A percentile compares a stretch with the other conserved stretches of the same genome.
phyloP scores from a whole-genome alignment of 768 basidiomycete genomes.

The Pleurotus cornucopiae region DNA sequence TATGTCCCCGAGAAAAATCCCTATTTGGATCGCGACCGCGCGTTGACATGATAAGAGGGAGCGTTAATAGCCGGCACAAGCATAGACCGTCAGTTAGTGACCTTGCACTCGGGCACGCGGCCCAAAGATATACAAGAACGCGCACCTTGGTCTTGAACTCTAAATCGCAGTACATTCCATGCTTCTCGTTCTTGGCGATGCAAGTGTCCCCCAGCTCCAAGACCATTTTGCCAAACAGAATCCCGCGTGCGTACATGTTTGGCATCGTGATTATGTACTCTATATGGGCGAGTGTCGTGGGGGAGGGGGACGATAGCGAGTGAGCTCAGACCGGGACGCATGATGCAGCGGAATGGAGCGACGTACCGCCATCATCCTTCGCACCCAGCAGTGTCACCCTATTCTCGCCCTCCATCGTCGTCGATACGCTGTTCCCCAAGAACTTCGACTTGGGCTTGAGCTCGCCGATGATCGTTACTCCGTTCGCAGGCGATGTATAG shows the following conservation, averaged over 20 bases:
- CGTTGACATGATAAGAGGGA: background rate
- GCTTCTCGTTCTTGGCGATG: slow-evolving; percentile 77
- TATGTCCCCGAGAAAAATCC: slow-evolving; percentile 98
- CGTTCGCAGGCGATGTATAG: slow-evolving; percentile 90
- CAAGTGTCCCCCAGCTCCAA: slow-evolving; percentile 92
- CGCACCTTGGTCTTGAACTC: slow-evolving; percentile 96
- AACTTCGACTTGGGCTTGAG: slow-evolving; percentile 94
- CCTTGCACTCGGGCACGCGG: background rate
- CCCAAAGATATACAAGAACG: slow-evolving; percentile 9
- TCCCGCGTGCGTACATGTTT: slow-evolving; percentile 92
- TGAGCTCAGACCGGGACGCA: background rate
- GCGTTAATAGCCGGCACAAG: no score
- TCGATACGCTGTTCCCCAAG: slow-evolving; percentile 94
- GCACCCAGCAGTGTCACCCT: slow-evolving; percentile 78
- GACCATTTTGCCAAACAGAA: slow-evolving; percentile 91
- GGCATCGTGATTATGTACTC: slow-evolving; percentile 94
- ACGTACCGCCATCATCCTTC: slow-evolving; percentile 81
- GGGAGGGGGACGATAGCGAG: background rate
- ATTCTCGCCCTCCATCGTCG: slow-evolving; percentile 95
- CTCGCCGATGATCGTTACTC: slow-evolving; percentile 84
- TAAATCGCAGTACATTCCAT: slow-evolving; percentile 71
- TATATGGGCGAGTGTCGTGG: slow-evolving; percentile 19
- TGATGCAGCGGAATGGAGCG: slow-evolving; percentile 8
- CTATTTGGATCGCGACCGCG: slow-evolving; percentile 28
- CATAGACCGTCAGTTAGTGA: background rate